These are phyloP conservation scores for Phytophthora pisi DNA, from an alignment of 352 stramenopile species.

Conservation along the genomic window DNA sequence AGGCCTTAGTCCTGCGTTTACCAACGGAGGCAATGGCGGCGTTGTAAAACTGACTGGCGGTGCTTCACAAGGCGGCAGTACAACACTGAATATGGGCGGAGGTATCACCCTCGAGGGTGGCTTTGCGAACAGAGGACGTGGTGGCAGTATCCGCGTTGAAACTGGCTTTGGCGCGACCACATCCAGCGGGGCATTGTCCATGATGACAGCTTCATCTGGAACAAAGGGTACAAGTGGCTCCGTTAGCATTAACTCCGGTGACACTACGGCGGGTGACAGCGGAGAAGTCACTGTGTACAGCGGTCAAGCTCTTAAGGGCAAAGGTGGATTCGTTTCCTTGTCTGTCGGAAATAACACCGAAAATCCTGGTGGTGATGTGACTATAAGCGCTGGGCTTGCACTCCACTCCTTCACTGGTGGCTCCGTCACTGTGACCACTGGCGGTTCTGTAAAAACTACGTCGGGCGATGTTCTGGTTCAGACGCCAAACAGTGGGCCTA, in stretches of 20 bases:
- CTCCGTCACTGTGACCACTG: conserved; percentile 59
- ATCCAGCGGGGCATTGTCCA: conserved; percentile 58
- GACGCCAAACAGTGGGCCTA: conserved; percentile 54
- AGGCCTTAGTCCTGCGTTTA: conserved; percentile 64
- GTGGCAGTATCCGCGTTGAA: conserved; percentile 54
- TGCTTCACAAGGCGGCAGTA: conserved; percentile 71
- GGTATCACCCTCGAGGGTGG: conserved; percentile 76
- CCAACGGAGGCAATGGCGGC: conserved; percentile 87
- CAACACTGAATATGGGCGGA: conserved; percentile 69
- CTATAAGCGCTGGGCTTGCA: conserved; percentile 70
- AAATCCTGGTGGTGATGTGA: conserved; percentile 60
- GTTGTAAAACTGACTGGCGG: conserved; percentile 85
- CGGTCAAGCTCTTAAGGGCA: conserved; percentile 56
- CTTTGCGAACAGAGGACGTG: conserved; percentile 56
- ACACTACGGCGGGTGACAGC: conserved; percentile 60
- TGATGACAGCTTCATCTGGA: conserved; percentile 63
- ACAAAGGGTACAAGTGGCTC: conserved; percentile 58
- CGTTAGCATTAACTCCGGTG: conserved; percentile 61
- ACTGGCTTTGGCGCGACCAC: conserved; percentile 59
- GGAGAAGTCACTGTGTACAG: conserved; percentile 67
- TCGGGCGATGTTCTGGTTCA: conserved; percentile 64
- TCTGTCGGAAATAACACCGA: conserved; percentile 60
- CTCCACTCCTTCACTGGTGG: conserved; percentile 63
- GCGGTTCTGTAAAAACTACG: conserved; percentile 57
- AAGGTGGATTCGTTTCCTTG: conserved; percentile 64